Conservation (phyloP, 345 rosid genomes). For the Adansonia digitata region DNA sequence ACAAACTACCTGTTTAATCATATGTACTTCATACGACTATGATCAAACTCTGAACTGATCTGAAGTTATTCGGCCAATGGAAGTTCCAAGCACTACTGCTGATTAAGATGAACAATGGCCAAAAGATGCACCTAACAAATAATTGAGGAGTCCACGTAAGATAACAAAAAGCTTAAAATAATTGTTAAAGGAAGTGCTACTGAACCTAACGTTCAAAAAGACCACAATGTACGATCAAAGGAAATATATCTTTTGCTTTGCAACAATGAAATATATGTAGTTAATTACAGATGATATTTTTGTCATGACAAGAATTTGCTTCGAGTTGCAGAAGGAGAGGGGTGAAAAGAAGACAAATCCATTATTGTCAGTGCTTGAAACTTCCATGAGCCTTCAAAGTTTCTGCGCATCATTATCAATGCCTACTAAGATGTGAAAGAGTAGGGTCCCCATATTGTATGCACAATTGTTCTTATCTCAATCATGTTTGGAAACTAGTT, state of each 20-base stretch:
- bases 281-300: not conserved
- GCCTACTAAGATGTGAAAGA: not conserved
- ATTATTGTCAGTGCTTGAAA: not conserved
- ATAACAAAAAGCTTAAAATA: not conserved
- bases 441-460: not conserved
- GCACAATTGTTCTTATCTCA: not conserved
- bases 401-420: not conserved
- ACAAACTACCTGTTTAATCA: no score
- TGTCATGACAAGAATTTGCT: not conserved
- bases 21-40: not conserved
- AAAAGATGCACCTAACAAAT: constrained; percentile 1
- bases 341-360: not conserved
- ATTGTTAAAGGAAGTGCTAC: not conserved
- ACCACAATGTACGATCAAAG: not conserved
- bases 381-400: not conserved
- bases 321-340: not conserved
- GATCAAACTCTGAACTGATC: not conserved
- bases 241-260: not conserved
- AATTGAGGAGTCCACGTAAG: constrained; percentile 9
- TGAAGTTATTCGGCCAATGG: no score
- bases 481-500: not conserved
- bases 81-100: not conserved
- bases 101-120: not conserved
- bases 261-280: no score
- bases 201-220: not conserved